Base-by-base conservation (phyloP, 83 land plant genomes). In the Isoetes engelmannii region DNA sequence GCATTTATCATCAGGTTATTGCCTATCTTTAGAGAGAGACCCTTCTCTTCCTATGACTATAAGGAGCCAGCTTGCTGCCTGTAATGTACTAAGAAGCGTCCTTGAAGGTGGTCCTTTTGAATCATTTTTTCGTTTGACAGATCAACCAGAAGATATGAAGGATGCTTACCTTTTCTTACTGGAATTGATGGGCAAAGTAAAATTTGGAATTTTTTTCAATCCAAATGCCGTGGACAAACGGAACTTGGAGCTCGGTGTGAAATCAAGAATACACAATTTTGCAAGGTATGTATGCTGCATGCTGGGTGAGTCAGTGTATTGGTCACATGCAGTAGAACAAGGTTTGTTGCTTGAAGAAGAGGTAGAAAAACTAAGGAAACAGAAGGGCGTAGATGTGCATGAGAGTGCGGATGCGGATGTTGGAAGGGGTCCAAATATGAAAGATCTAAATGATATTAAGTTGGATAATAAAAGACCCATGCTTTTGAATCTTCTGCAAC, bases 21-120 rank as follows among this genome's bases (percentile, higher is more conserved):
- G 74, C 37, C 75, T 75, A n/a, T 70, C 75, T 20, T 19, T 75
- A 37, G 74, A 71, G 58, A 75, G 45, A 51, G 78, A 75, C 43
- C 28, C 74, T 48, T 46, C 44, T 15, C 42, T 75, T n/a, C 68
- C 67, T 4, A 60, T 44, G 17, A 62, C 67, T 13, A n/a, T 69
- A 12, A 67, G 64, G 21, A 61, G 74, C 58, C 48, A 70, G 67
- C 55, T 75, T 43, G 68, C 61, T n/a, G 74, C 74, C n/a, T 75
- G 78, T 58, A 75, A 75, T 61, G 12, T 75, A 8, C 75, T 75
- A 7, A 48, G 75, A 70, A 45, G 54, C 10, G 37, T 75, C 42
- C 19, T 75, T n/a, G 78, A 70, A 53, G 63, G 78, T 41, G 75
- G 37, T 62, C 55, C 78, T 5, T 13, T 75, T 44, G 67, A 75